Percentiles rank a stretch among this genome's conserved stretches.
These are phyloP conservation scores for Bryoglossum gracile DNA, from an alignment of 495 filamentous ascomycete genomes.

Conservation along the genomic window DNA sequence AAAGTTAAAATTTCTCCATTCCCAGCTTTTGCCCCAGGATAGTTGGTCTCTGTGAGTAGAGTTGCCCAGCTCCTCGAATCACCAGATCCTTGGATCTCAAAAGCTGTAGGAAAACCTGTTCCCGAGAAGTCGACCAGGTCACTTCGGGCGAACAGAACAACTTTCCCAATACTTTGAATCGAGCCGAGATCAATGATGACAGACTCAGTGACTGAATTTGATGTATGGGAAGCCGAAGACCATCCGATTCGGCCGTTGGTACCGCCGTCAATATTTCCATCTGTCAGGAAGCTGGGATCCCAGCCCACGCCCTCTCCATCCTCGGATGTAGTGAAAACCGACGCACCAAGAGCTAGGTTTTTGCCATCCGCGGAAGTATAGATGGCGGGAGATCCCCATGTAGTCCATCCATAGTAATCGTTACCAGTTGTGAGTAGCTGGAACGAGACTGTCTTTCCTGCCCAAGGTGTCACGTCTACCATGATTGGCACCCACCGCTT, in stretches of 20 bases:
- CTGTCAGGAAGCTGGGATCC: not conserved
- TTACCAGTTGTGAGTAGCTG: slow-evolving; percentile 3
- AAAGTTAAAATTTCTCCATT: slow-evolving; percentile 7
- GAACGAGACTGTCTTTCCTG: not conserved
- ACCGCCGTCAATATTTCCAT: slow-evolving; percentile 2
- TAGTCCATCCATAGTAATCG: not conserved
- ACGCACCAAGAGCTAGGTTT: not conserved
- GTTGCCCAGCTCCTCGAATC: not conserved
- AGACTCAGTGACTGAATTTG: not conserved
- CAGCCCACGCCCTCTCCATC: not conserved
- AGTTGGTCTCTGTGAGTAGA: not conserved
- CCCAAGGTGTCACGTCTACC: slow-evolving; percentile 2
- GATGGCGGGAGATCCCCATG: slow-evolving; percentile 1
- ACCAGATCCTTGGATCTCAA: slow-evolving; percentile 3
- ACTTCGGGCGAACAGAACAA: slow-evolving; percentile 4
- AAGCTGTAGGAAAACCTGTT: slow-evolving; percentile 2
- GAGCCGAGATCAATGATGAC: not conserved
- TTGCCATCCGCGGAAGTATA: not conserved
- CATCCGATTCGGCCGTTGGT: not conserved
- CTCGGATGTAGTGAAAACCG: not conserved
- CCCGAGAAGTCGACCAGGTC: slow-evolving; percentile 2
- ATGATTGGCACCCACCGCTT: slow-evolving; percentile 4
- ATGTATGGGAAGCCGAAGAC: not conserved
- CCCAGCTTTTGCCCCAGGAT: slow-evolving; percentile 3
- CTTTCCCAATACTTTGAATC: slow-evolving; percentile 2